Percentiles rank a stretch among this genome's conserved stretches.
Conservation (phyloP, 306 rosid genomes). For the Cucurbita maxima region DNA sequence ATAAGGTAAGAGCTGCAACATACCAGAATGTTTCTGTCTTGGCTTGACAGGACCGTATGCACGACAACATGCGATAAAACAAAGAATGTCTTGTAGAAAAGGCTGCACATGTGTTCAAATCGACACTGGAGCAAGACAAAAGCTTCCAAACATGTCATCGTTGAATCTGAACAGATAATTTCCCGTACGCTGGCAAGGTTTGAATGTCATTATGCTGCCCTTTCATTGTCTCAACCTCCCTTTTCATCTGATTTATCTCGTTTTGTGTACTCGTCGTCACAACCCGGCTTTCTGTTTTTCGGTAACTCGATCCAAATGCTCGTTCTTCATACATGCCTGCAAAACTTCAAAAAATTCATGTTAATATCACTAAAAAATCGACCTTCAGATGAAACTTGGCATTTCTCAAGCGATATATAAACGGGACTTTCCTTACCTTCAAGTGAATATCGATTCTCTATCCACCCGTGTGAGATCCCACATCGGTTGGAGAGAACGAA, state of each 20-base stretch:
- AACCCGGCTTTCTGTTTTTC: slow-evolving; percentile 25
- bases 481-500: too few relatives aligned
- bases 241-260: slow-evolving; percentile 43
- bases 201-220: slow-evolving; percentile 46
- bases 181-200: slow-evolving; percentile 1
- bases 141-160: not conserved
- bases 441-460: slow-evolving; percentile 24
- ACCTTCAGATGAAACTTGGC: not conserved
- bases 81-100: not conserved
- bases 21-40: not conserved
- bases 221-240: slow-evolving; percentile 51
- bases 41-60: not conserved
- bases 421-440: slow-evolving; percentile 11
- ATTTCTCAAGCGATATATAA: not conserved
- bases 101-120: not conserved
- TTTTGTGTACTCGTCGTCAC: slow-evolving; percentile 13
- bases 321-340: slow-evolving; percentile 63
- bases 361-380: not conserved
- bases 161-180: not conserved
- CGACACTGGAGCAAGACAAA: not conserved
- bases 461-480: too few relatives aligned
- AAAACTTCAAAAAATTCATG: slow-evolving; percentile 7
- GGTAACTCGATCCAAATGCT: slow-evolving; percentile 14
- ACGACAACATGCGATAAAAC: not conserved
- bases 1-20: not conserved